These are phyloP conservation scores for Phytophthora ramorum DNA, from an alignment of 352 stramenopile species.

Conservation along the genomic window DNA sequence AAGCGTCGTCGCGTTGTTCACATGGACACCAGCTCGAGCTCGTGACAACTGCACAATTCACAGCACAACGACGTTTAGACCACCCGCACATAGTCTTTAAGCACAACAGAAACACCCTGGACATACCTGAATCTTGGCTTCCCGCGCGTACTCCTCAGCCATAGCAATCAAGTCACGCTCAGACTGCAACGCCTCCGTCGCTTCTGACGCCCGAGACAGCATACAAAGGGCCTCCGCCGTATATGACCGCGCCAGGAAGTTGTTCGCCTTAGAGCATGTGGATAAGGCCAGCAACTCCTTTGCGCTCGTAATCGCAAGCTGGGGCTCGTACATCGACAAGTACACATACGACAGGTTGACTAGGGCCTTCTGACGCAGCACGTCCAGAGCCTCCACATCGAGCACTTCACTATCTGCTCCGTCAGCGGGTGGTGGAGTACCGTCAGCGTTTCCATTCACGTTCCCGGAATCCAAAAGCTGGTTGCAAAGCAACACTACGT, in stretches of 20 bases:
- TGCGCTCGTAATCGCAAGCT: constrained; percentile 83
- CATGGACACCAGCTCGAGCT: constrained; percentile 79
- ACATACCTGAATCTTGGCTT: constrained; percentile 77
- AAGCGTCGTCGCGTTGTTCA: constrained; percentile 86
- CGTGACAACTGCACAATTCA: constrained; percentile 50
- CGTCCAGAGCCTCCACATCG: constrained; percentile 66
- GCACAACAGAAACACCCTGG: not conserved
- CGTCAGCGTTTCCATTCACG: constrained; percentile 40
- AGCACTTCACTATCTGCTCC: constrained; percentile 37
- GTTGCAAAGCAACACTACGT: constrained; percentile 83
- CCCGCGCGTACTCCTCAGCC: constrained; percentile 80
- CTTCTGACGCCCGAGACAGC: constrained; percentile 84
- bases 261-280: constrained; percentile 78
- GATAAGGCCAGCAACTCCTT: constrained; percentile 79
- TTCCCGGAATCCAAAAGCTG: constrained; percentile 65
- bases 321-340: constrained; percentile 91
- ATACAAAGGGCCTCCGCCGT: constrained; percentile 91
- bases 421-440: constrained; percentile 18
- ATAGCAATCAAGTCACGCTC: constrained; percentile 77
- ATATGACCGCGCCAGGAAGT: constrained; percentile 87
- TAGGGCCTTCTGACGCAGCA: constrained; percentile 85
- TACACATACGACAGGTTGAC: constrained; percentile 92
- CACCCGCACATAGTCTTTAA: not conserved
- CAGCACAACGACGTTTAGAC: constrained; percentile 14
- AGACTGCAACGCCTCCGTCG: constrained; percentile 73